These are phyloP conservation scores for Lineolata rhizophorae DNA, from an alignment of 495 filamentous ascomycete genomes.

Conservation along the genomic window DNA sequence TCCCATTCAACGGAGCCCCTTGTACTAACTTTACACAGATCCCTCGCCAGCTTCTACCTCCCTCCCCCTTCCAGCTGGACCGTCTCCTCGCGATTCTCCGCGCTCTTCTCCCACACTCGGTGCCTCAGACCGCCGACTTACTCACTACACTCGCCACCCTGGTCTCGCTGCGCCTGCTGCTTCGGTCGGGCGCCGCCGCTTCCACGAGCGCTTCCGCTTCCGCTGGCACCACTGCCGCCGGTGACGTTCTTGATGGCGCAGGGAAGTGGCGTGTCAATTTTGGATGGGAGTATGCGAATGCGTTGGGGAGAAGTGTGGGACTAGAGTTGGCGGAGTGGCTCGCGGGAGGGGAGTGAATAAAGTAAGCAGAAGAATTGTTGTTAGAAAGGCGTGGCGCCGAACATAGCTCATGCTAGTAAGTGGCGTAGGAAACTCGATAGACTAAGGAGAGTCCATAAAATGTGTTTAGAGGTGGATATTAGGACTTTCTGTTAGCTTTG, in stretches of 20 bases:
- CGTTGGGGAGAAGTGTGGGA: constrained; percentile 42
- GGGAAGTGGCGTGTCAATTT: constrained; percentile 55
- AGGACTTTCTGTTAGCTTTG: too few relatives aligned
- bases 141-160: constrained; percentile 47
- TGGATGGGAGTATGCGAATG: constrained; percentile 47
- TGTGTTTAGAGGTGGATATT: too few relatives aligned
- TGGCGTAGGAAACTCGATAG: too few relatives aligned
- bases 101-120: constrained; percentile 46
- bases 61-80: constrained; percentile 72
- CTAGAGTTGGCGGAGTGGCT: constrained; percentile 55
- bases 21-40: constrained; percentile 20
- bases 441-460: too few relatives aligned
- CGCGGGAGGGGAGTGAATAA: constrained; percentile 18
- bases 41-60: constrained; percentile 42
- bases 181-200: constrained; percentile 29
- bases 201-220: too few relatives aligned
- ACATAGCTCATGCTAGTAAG: too few relatives aligned
- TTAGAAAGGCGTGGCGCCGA: too few relatives aligned
- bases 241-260: constrained; percentile 39
- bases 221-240: too few relatives aligned
- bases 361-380: too few relatives aligned
- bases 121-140: constrained; percentile 29
- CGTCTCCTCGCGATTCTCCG: constrained; percentile 73
- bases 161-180: constrained; percentile 51
- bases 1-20: neutral